A percentile compares a stretch with the other conserved stretches of the same genome.
Evolutionary conservation across 1,284 basidiomycete species (phyloP).

Genomic region (Ceratobasidium sp.): DNA sequence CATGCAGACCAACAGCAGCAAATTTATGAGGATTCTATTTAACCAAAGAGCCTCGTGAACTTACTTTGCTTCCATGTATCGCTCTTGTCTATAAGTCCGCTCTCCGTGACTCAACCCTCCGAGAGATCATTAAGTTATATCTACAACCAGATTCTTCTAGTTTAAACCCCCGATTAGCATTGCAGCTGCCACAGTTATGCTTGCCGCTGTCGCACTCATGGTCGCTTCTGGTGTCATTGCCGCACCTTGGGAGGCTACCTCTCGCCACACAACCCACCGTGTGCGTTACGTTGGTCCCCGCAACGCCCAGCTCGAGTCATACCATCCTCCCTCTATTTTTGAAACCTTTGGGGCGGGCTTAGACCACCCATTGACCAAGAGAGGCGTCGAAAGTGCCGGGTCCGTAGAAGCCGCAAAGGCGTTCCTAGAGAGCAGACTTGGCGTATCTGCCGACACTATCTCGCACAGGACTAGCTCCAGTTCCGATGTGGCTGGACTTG

Average conservation of each 20-base stretch:
- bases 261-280: conserved; percentile 29
- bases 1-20: no score
- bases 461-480: conserved; percentile 58
- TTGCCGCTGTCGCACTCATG: conserved; percentile 25
- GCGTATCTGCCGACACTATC: conserved; percentile 54
- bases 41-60: no score
- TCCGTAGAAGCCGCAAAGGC: conserved; percentile 55
- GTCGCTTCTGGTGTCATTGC: conserved; percentile 36
- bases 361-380: conserved; percentile 28
- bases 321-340: conserved; percentile 38
- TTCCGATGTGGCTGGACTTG: conserved; percentile 56
- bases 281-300: background rate
- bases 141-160: no score
- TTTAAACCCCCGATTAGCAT: background rate
- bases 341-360: background rate
- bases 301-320: conserved; percentile 21
- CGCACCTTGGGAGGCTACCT: conserved; percentile 24
- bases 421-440: conserved; percentile 58
- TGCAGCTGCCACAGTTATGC: conserved; percentile 19
- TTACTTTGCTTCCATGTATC: no score
- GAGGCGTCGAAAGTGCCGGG: conserved; percentile 6
- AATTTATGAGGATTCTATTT: no score
- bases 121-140: no score
- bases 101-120: no score
- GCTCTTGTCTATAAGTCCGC: no score